Evolutionary conservation across 1,284 basidiomycete species (phyloP).

Genomic region (Cryptococcus jaspeensis): DNA sequence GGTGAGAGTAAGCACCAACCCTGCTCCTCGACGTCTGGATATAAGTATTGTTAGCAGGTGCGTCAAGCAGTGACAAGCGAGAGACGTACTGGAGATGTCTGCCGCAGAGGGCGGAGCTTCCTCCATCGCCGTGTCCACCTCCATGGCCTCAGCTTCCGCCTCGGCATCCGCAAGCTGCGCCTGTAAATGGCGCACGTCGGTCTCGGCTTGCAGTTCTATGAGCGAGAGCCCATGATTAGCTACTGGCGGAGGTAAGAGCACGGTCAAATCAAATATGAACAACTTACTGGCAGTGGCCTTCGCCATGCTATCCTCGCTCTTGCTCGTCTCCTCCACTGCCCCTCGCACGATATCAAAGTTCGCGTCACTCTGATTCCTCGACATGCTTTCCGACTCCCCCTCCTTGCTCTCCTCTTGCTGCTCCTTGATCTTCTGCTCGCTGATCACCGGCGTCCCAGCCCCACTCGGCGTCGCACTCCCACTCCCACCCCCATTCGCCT

Average conservation of each 20-base stretch:
- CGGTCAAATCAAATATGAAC: background rate
- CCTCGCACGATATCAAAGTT: background rate
- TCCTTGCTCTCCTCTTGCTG: background rate
- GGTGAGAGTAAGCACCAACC: too few species aligned
- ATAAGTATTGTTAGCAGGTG: too few species aligned
- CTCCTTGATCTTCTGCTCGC: background rate
- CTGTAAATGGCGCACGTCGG: too few species aligned
- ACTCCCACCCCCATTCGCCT: background rate
- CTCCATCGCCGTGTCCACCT: background rate
- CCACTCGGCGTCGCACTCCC: constrained; percentile 6
- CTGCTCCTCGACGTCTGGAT: too few species aligned
- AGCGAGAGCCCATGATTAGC: too few species aligned
- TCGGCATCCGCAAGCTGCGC: background rate
- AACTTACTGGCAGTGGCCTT: background rate
- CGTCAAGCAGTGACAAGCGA: too few species aligned
- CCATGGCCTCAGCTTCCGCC: constrained; percentile 15
- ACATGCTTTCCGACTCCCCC: background rate
- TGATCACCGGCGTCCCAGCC: constrained; percentile 4
- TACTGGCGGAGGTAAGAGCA: too few species aligned
- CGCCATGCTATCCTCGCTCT: background rate
- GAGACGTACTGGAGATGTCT: too few species aligned
- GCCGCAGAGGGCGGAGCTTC: background rate
- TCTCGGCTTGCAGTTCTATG: too few species aligned
- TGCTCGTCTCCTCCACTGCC: background rate
- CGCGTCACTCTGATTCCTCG: background rate